Base-by-base conservation (phyloP, 2,329 filamentous ascomycete species). In the Tricladium varicosporioides region DNA sequence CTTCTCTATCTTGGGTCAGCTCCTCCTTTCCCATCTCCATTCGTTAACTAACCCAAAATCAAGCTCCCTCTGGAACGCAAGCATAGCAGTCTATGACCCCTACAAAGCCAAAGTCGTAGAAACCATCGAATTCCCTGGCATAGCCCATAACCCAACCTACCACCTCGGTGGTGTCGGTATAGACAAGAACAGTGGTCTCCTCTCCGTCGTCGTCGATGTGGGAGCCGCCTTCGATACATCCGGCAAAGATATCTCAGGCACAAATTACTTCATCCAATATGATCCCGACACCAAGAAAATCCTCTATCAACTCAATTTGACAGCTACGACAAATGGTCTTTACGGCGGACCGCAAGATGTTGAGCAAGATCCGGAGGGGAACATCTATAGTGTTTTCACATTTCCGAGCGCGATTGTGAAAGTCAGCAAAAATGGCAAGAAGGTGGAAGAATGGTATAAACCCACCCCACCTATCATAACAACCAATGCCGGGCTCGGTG, bases 291-390 rank as follows among this genome's bases (percentile, higher is more conserved):
- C 40, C 1, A 47, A 50, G 19, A 18, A 47, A 36, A 14, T 54
- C 1, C 11, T 48, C 1, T 60, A 60, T 48, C 51, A 57, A 14
- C 5, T 57, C 5, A 60, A 60, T 40, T n/a, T 60, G 0, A 56
- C 57, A 2, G 47, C 56, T 4, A 60, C 54, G 1, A 46, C 54
- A 14, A 31, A 54, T 14, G 54, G 57, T 1, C 43, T 43, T 27
- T 60, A 60, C 15, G 57, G 57, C 1, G 57, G 51, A 1, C 56
- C 50, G 15, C 54, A 56, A 31, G 57, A 60, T n/a, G 53, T 54
- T 1, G 57, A 60, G 33, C 53, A 57, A 22, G 57, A 60, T 33
- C 57, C 57, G 1, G 53, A 56, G 2, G 48, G 51, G 1, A 60
- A 54, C 14, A 48, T 57, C 1, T 60, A 51, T 27, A 51, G 54